A percentile compares a stretch with the other conserved stretches of the same genome.
These are phyloP conservation scores for Plasmopara muralis DNA, from an alignment of 352 stramenopile genomes.

Conservation along the genomic window DNA sequence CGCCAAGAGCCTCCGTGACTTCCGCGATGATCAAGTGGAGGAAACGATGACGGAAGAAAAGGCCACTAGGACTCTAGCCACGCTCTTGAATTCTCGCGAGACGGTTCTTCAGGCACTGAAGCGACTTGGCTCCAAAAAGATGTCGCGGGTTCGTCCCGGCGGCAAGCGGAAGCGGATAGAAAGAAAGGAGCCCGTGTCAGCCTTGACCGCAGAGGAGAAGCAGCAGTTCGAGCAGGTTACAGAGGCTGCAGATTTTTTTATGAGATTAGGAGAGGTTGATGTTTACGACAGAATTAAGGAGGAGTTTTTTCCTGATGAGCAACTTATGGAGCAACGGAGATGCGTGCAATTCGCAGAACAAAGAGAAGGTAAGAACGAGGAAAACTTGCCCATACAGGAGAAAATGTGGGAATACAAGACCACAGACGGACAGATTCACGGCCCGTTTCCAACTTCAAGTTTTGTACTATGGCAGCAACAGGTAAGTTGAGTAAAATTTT, in stretches of 20 bases:
- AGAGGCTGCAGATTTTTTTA: constrained; percentile 71
- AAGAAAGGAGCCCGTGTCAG: constrained; percentile 19
- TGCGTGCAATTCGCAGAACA: constrained; percentile 26
- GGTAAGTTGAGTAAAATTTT: constrained; percentile 16
- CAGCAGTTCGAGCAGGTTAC: constrained; percentile 74
- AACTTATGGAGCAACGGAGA: constrained; percentile 42
- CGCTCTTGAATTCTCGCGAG: constrained; percentile 59
- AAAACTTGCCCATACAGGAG: constrained; percentile 30
- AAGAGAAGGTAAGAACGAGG: constrained; percentile 45
- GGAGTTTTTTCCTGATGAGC: constrained; percentile 64
- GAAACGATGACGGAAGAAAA: constrained; percentile 54
- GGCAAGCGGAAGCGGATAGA: constrained; percentile 54
- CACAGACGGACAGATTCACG: constrained; percentile 63
- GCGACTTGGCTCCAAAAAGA: constrained; percentile 56
- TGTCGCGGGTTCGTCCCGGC: constrained; percentile 15
- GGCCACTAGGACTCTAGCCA: constrained; percentile 47
- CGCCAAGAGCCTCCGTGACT: constrained; percentile 56
- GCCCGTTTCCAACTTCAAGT: constrained; percentile 62
- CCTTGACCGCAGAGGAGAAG: constrained; percentile 64
- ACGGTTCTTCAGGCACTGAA: constrained; percentile 72
- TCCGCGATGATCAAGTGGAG: constrained; percentile 42
- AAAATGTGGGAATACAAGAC: constrained; percentile 78
- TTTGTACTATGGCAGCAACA: constrained; percentile 74
- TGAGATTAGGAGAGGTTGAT: constrained; percentile 69
- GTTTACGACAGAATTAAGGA: constrained; percentile 80